Evolutionary conservation across 73 alveolate species (phyloP).

Genomic region (Symbiodinium natans): DNA sequence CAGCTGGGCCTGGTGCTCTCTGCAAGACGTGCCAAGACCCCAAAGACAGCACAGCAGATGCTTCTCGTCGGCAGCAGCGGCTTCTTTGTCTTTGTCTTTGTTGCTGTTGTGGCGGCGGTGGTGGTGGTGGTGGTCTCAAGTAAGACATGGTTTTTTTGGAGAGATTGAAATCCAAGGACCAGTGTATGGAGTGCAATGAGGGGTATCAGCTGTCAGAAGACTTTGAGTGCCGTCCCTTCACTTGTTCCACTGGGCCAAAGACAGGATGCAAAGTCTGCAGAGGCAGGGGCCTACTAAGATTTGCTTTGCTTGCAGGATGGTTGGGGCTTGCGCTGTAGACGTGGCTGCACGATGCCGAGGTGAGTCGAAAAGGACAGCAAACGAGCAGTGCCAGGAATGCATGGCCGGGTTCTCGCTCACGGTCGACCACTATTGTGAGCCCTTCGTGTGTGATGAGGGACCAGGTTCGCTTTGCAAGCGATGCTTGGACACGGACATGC

Average conservation of each 20-base stretch:
- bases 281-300: conserved; percentile 1
- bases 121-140: not conserved
- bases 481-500: conserved; percentile 56
- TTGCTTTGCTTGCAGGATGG: not conserved
- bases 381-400: conserved; percentile 61
- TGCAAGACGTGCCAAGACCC: conserved; percentile 31
- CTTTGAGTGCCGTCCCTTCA: conserved; percentile 55
- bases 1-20: not conserved
- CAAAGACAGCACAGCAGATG: conserved; percentile 49
- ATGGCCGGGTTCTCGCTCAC: conserved; percentile 53
- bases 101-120: no score
- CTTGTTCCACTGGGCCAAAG: conserved; percentile 27
- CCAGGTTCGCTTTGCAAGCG: conserved; percentile 62
- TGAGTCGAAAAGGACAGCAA: conserved; percentile 29
- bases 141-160: no score
- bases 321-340: not conserved
- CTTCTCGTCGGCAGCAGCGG: not conserved
- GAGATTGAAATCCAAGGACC: conserved; percentile 82
- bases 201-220: conserved; percentile 74
- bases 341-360: not conserved
- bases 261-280: conserved; percentile 74
- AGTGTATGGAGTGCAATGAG: conserved; percentile 38
- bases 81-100: not conserved
- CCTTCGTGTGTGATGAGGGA: conserved; percentile 50
- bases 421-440: conserved; percentile 86